These are phyloP conservation scores for Dothistroma pini DNA, from an alignment of 2,329 filamentous ascomycete genomes.

Conservation along the genomic window DNA sequence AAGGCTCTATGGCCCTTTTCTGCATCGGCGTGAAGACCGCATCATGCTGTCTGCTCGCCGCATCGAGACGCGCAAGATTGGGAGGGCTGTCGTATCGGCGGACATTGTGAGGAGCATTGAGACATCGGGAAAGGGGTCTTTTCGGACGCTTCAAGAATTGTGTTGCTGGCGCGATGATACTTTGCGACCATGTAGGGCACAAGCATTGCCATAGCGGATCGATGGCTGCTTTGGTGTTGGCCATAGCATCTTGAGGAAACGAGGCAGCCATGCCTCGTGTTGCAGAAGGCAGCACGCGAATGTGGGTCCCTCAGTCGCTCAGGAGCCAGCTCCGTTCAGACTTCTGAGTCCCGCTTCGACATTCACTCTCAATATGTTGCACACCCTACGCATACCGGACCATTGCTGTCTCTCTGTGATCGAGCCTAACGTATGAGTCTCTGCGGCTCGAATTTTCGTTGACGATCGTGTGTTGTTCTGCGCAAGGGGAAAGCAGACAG, in stretches of 20 bases:
- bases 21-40: background rate
- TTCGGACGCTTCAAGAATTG: constrained; percentile 12
- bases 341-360: too few species aligned
- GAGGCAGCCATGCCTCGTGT: background rate
- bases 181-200: constrained; percentile 48
- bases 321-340: background rate
- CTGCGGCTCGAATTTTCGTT: too few species aligned
- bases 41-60: constrained; percentile 8
- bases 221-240: constrained; percentile 32
- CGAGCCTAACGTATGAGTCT: too few species aligned
- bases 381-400: too few species aligned
- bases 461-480: too few species aligned
- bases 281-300: background rate
- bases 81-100: constrained; percentile 1
- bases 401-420: too few species aligned
- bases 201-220: constrained; percentile 64
- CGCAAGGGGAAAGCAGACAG: too few species aligned
- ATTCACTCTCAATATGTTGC: too few species aligned
- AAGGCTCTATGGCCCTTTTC: background rate
- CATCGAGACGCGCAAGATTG: constrained; percentile 3
- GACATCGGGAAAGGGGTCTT: constrained; percentile 17
- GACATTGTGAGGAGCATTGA: constrained; percentile 13
- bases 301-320: background rate
- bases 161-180: background rate
- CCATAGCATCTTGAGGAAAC: background rate